Conservation (phyloP, 2,329 filamentous ascomycete species). For the Podosphaera fusca region DNA sequence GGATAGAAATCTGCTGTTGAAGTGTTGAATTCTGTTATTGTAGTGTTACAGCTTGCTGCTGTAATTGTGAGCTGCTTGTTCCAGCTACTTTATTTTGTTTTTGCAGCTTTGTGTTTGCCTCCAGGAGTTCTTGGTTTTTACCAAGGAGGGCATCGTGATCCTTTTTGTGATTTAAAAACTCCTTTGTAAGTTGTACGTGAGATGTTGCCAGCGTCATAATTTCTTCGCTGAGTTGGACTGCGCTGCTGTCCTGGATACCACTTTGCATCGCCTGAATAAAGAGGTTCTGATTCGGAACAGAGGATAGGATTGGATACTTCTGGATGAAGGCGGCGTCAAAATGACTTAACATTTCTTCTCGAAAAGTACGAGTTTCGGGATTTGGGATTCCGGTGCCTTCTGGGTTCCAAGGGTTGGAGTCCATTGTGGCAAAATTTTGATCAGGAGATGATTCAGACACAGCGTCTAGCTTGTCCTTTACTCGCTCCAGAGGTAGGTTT, state of each 20-base stretch:
- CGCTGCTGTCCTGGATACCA: background rate
- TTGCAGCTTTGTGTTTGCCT: no score
- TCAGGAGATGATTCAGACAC: background rate
- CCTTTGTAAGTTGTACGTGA: background rate
- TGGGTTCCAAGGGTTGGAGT: background rate
- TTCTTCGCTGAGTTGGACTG: background rate
- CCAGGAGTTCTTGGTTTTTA: background rate
- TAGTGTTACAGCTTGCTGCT: no score
- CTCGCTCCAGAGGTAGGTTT: background rate
- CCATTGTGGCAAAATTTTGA: background rate
- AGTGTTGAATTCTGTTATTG: background rate
- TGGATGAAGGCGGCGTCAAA: background rate
- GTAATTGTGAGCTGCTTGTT: background rate
- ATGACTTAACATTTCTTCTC: background rate
- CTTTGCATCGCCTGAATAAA: constrained; percentile 1
- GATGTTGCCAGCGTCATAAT: background rate
- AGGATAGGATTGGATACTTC: background rate
- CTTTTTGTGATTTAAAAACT: background rate
- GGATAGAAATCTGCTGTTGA: background rate
- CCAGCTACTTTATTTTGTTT: background rate
- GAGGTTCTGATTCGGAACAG: background rate
- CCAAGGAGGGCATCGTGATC: background rate
- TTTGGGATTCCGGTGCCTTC: background rate
- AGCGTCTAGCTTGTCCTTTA: background rate
- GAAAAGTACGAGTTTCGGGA: background rate